A percentile compares a stretch with the other conserved stretches of the same genome.
Evolutionary conservation across 2,329 filamentous ascomycete genomes (phyloP).

Genomic region (Cryoendolithus antarcticus): DNA sequence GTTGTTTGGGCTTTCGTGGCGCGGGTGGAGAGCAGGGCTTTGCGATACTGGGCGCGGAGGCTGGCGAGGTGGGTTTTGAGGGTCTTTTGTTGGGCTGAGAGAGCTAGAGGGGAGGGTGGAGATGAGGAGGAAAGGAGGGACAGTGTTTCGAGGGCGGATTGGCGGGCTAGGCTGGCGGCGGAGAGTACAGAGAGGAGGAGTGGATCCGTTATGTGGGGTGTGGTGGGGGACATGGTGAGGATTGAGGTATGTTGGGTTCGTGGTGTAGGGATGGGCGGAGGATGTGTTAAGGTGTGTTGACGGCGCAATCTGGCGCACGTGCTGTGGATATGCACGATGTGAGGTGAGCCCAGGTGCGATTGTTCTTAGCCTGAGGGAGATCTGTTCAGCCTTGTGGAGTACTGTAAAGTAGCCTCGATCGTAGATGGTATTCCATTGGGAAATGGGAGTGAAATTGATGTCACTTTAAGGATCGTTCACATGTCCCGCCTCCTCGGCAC

Average conservation of each 20-base stretch:
- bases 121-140: slow-evolving; percentile 49
- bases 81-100: slow-evolving; percentile 66
- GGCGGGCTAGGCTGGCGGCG: slow-evolving; percentile 61
- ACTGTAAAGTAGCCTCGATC: too few species aligned
- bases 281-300: too few species aligned
- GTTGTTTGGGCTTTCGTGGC: slow-evolving; percentile 78
- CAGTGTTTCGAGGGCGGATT: slow-evolving; percentile 47
- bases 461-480: too few species aligned
- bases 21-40: slow-evolving; percentile 67
- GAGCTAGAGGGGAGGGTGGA: slow-evolving; percentile 34
- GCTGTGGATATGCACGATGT: too few species aligned
- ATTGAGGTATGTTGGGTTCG: neutral
- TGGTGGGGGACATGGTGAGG: slow-evolving; percentile 11
- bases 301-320: too few species aligned
- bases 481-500: too few species aligned
- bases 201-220: slow-evolving; percentile 44
- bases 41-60: slow-evolving; percentile 70
- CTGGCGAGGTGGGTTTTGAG: slow-evolving; percentile 69
- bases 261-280: neutral
- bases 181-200: slow-evolving; percentile 56
- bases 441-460: too few species aligned
- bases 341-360: too few species aligned
- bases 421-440: too few species aligned
- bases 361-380: too few species aligned
- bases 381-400: too few species aligned